Percentiles rank a stretch among this genome's conserved stretches.
These are phyloP conservation scores for Pezicula rhizophila DNA, from an alignment of 2,329 filamentous ascomycete genomes.

Conservation along the genomic window DNA sequence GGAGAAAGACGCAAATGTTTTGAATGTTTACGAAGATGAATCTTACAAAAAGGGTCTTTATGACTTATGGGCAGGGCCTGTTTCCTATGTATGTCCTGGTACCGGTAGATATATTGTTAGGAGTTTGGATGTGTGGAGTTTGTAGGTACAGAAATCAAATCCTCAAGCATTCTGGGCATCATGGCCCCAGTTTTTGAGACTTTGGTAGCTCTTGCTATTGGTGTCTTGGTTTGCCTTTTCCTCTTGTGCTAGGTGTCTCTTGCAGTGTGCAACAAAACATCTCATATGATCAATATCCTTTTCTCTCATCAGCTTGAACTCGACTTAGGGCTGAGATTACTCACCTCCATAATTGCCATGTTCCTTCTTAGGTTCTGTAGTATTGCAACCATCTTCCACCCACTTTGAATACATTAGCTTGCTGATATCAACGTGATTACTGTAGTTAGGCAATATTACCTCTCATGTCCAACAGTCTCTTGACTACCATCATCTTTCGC, in stretches of 20 bases:
- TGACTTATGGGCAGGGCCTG: too few species aligned
- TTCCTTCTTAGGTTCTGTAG: constrained; percentile 52
- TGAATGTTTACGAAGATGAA: too few species aligned
- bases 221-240: constrained; percentile 44
- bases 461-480: constrained; percentile 59
- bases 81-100: neutral
- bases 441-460: constrained; percentile 24
- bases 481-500: constrained; percentile 49
- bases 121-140: neutral
- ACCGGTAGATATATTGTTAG: neutral
- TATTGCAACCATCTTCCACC: constrained; percentile 58
- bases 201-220: constrained; percentile 47
- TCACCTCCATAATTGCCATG: constrained; percentile 49
- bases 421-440: neutral
- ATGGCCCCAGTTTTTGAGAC: constrained; percentile 58
- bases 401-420: constrained; percentile 32
- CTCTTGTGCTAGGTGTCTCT: constrained; percentile 61
- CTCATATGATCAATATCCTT: constrained; percentile 54
- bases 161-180: constrained; percentile 40
- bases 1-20: too few species aligned
- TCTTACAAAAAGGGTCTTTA: too few species aligned
- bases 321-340: neutral
- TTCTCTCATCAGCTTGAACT: neutral
- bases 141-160: neutral
- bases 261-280: constrained; percentile 58